Base-by-base conservation (phyloP, 2,329 filamentous ascomycete genomes). In the Stagonosporopsis cucurbitacearum region DNA sequence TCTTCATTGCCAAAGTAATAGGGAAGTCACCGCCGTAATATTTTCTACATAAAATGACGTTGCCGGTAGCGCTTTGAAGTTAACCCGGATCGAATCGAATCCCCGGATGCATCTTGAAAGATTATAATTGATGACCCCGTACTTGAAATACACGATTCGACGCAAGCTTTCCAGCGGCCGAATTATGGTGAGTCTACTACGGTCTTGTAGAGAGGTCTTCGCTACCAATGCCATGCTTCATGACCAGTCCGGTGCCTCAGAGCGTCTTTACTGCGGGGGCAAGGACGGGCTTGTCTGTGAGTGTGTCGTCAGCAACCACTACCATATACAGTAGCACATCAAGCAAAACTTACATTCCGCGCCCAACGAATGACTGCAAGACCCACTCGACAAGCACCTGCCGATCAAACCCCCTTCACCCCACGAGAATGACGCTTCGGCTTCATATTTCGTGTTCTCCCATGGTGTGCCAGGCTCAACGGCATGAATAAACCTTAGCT, bases 401-500 rank as follows among this genome's bases (percentile, higher is more conserved):
- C 41, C 50, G 9, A n/a, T 35, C n/a, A 52, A 11, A 26, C 65
- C 62, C 13, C 30, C 30, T 4, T 51, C 49, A 0, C 57, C 59
- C 11, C 59, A 54, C 45, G 58, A 39, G n/a, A 71, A 69, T 3
- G 57, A 44, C 1, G 51, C 60, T 26, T 52, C 36, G 6, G 58
- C 66, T 40, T 58, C 54, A 30, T 44, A 67, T 9, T 22, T 59
- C 45, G 56, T 66, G 12, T 40, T 35, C 13, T 6, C 9, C 11
- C 57, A 62, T 23, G 58, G 4, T 22, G 42, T 25, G 13, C 65
- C 62, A 2, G 55, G 33, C 44, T 54, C 42, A 17, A 57, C 57
- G 1, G 64, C 59, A 15, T 68, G 57, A 8, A 57, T 66, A 17
- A 71, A 66, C 19, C 54, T 64, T 19, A 69, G 32, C 13, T 60